Percentiles rank a stretch among this genome's conserved stretches.
phyloP scores from a whole-genome alignment of 225 moss, liverwort and hornwort species.

The Pseudoscleropodium purum region DNA sequence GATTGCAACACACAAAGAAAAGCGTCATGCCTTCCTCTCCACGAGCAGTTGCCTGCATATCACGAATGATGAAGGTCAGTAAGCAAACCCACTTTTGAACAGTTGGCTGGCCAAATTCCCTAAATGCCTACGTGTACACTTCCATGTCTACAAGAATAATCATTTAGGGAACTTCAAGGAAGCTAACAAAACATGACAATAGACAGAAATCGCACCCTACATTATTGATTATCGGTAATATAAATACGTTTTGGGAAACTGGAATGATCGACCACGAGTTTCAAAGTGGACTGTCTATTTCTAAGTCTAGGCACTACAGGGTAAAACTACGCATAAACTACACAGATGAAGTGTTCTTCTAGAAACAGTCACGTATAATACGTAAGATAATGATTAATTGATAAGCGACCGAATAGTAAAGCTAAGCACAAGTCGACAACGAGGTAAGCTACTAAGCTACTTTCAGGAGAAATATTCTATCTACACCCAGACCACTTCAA shows the following conservation, averaged over 20 bases:
- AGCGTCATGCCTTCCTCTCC: conserved; percentile 98
- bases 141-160: neutral
- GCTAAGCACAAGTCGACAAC: neutral
- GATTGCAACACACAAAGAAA: conserved; percentile 94
- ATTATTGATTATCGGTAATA: neutral
- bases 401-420: neutral
- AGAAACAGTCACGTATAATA: neutral
- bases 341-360: neutral
- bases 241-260: neutral
- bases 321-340: neutral
- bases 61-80: neutral
- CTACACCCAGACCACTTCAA: neutral
- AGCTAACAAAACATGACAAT: neutral
- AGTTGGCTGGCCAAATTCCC: neutral
- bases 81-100: neutral
- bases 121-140: neutral
- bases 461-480: neutral
- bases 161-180: neutral
- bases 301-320: neutral
- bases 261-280: neutral
- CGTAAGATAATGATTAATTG: neutral
- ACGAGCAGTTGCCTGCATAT: conserved; percentile 79
- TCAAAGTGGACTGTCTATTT: neutral
- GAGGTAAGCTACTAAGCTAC: neutral
- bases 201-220: neutral